A percentile compares a stretch with the other conserved stretches of the same genome.
These are phyloP conservation scores for Andrographis paniculata DNA, from an alignment of 305 asterid species.

Conservation along the genomic window DNA sequence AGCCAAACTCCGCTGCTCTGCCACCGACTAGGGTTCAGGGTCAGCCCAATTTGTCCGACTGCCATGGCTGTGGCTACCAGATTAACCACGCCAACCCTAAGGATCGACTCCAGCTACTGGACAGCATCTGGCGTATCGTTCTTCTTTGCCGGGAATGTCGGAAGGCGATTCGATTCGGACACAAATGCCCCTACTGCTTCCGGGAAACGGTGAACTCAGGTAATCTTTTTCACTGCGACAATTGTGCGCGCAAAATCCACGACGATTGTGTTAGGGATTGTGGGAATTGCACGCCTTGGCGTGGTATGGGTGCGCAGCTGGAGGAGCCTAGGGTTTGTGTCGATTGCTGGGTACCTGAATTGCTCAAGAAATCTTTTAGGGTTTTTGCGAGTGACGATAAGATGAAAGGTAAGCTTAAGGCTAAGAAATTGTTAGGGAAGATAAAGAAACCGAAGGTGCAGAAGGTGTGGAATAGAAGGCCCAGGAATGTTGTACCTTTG, in stretches of 20 bases:
- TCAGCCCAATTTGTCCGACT: conserved; percentile 77
- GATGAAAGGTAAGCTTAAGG: conserved; percentile 22
- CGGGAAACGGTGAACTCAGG: conserved; percentile 29
- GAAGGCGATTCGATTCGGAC: conserved; percentile 31
- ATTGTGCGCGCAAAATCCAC: conserved; percentile 54
- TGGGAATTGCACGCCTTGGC: conserved; percentile 60
- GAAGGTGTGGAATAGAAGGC: conserved; percentile 28
- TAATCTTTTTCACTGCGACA: conserved; percentile 37
- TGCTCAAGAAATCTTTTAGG: conserved; percentile 43
- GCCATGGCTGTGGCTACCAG: conserved; percentile 66
- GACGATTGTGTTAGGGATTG: conserved; percentile 41
- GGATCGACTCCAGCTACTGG: conserved; percentile 64
- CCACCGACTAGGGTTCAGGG: conserved; percentile 49
- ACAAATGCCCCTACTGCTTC: conserved; percentile 68
- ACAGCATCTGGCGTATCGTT: conserved; percentile 83
- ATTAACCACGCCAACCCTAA: conserved; percentile 55
- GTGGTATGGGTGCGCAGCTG: conserved; percentile 33
- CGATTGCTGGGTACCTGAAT: conserved; percentile 93
- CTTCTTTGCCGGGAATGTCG: conserved; percentile 68
- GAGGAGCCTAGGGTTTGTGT: conserved; percentile 50
- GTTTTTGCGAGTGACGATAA: conserved; percentile 26
- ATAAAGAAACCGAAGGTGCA: conserved; percentile 25
- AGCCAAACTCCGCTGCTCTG: conserved; percentile 9
- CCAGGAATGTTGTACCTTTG: conserved; percentile 21
- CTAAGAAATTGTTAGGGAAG: conserved; percentile 24